These are phyloP conservation scores for Nitzschia palea DNA, from an alignment of 108 stramenopile species.

Conservation along the genomic window DNA sequence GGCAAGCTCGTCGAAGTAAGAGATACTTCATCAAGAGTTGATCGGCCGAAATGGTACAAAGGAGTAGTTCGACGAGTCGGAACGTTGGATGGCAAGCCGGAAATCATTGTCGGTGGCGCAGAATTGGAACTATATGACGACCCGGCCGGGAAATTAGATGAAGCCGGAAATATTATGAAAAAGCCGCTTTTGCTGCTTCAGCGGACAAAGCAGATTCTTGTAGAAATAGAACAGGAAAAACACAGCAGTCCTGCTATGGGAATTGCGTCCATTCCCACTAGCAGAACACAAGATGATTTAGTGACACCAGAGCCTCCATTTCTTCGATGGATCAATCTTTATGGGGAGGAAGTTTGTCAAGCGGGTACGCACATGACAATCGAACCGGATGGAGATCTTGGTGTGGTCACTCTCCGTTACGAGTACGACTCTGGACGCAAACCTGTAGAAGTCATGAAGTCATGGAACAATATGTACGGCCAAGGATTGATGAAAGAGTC, in stretches of 20 bases:
- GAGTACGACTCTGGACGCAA: constrained; percentile 59
- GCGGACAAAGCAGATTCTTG: constrained; percentile 59
- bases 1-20: constrained; percentile 70
- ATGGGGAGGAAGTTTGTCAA: constrained; percentile 80
- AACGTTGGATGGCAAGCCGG: constrained; percentile 26
- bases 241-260: constrained; percentile 7
- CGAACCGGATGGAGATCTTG: constrained; percentile 30
- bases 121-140: constrained; percentile 48
- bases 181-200: constrained; percentile 53
- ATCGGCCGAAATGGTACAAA: constrained; percentile 75
- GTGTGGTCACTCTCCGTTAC: constrained; percentile 61
- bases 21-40: constrained; percentile 46
- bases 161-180: constrained; percentile 9
- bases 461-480: constrained; percentile 68
- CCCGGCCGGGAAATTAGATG: constrained; percentile 9
- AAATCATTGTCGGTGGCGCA: constrained; percentile 57
- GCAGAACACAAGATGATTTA: constrained; percentile 1
- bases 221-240: constrained; percentile 69
- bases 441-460: constrained; percentile 78
- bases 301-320: constrained; percentile 50
- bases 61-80: constrained; percentile 58
- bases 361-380: constrained; percentile 58
- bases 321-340: constrained; percentile 78
- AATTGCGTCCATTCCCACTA: constrained; percentile 5
- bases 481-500: constrained; percentile 81